Base-by-base conservation (phyloP, 192 early-diverging fungal species). In the Linnemannia zychae region DNA sequence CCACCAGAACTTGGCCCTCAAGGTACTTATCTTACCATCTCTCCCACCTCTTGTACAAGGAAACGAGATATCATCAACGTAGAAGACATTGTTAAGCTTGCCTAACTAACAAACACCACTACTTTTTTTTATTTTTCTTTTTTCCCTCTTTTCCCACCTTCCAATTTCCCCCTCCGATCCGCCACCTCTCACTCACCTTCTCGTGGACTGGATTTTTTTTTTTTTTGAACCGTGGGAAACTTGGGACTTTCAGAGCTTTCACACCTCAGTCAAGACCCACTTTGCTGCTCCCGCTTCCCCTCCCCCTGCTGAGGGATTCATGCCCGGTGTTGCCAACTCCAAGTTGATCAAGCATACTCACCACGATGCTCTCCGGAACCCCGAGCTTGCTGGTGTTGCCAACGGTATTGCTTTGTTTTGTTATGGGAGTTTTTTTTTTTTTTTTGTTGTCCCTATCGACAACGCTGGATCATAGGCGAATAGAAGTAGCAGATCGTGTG, bases 291-390 rank as follows among this genome's bases (percentile, higher is more conserved):
- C 86, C 2, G 57, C 24, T 28, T 44, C 88, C 33, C 90, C 91
- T 15, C 91, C 91, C 63, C 96, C 97, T 1, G 92, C 96, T 0
- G 96, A 97, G 73, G 96, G 97, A 1, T 93, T 95, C 75, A 86
- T 93, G 83, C 91, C 93, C n/a, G 96, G 97, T 46, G 93, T 99
- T 38, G 92, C 91, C 16, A 89, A 92, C 71, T 97, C 96, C 28
- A 93, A 93, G 77, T 91, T 98, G 28, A 92, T 99, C 69, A 93
- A 94, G 74, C 79, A 90, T 66, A 95, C 96, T 24, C 91, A 90
- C 24, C 93, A 96, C 46, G 89, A 94, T 18, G 94, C 93, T 36
- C 89, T 96, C 18, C 80, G 84, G 50, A 94, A 91, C 74, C 88
- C 90, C 15, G 97, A 98, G 87, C 90, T 99, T 16, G 80, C 91